Percentiles rank a stretch among this genome's conserved stretches.
These are phyloP conservation scores for Zarea fungicola DNA, from an alignment of 2,329 filamentous ascomycete genomes.

Conservation along the genomic window DNA sequence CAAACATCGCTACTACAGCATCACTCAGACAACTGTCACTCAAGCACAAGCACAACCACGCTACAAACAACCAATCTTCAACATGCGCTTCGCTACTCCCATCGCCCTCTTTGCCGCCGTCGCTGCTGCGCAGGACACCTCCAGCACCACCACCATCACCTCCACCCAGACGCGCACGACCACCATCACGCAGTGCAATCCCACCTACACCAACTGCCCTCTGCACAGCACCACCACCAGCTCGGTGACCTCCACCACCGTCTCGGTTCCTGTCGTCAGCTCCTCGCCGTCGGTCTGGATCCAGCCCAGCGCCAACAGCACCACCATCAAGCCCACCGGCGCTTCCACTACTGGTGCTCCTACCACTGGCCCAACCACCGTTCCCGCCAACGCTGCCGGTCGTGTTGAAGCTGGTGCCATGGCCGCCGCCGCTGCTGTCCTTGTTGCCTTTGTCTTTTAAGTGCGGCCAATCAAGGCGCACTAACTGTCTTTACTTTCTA, in stretches of 20 bases:
- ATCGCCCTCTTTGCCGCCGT: conserved; percentile 36
- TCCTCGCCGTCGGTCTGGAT: conserved; percentile 7
- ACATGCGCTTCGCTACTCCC: conserved; percentile 43
- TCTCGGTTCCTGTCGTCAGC: conserved; percentile 14
- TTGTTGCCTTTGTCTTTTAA: conserved; percentile 9
- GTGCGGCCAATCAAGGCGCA: neutral
- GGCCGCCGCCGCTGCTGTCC: conserved; percentile 26
- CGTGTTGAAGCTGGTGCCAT: conserved; percentile 34
- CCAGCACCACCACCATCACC: conserved; percentile 36
- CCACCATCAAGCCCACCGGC: conserved; percentile 12
- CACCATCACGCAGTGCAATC: conserved; percentile 45
- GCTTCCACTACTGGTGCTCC: neutral
- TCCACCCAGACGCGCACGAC: conserved; percentile 39
- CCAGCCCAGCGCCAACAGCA: neutral
- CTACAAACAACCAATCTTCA: conserved; percentile 20
- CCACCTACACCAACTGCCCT: conserved; percentile 40
- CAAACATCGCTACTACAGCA: neutral
- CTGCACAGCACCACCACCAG: conserved; percentile 24
- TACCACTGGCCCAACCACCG: conserved; percentile 17
- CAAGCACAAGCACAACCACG: neutral
- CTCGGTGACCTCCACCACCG: too few relatives aligned
- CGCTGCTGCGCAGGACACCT: conserved; percentile 31
- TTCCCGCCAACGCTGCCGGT: conserved; percentile 28
- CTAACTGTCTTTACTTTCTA: neutral
- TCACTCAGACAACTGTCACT: neutral